Evolutionary conservation across 148 eudicot species (phyloP).

Genomic region (Pharnaceum exiguum): DNA sequence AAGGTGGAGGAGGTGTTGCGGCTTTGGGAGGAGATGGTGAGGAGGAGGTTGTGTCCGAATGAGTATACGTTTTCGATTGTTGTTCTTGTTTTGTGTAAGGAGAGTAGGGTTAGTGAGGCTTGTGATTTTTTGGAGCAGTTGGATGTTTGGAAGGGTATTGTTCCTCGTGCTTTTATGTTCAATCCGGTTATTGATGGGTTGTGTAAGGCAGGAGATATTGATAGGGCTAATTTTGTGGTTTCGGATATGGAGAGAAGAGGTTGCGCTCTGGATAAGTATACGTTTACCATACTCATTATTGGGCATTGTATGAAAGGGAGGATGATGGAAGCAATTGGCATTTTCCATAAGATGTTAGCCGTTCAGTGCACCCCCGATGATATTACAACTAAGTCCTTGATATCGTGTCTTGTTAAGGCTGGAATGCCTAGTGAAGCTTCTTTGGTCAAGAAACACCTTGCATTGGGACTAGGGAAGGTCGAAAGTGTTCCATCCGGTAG

Average conservation of each 20-base stretch:
- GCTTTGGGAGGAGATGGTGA: slow-evolving; percentile 59
- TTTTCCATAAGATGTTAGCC: slow-evolving; percentile 67
- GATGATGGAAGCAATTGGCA: slow-evolving; percentile 65
- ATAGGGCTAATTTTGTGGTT: slow-evolving; percentile 67
- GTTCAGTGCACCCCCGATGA: slow-evolving; percentile 71
- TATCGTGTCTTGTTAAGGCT: slow-evolving; percentile 72
- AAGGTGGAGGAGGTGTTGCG: slow-evolving; percentile 56
- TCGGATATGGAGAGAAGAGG: slow-evolving; percentile 71
- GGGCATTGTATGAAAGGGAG: slow-evolving; percentile 96
- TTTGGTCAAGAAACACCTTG: slow-evolving; percentile 46
- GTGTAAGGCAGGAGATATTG: slow-evolving; percentile 80
- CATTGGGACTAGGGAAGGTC: slow-evolving; percentile 23
- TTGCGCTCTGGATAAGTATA: slow-evolving; percentile 72
- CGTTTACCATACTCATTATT: slow-evolving; percentile 87
- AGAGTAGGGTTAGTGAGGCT: slow-evolving; percentile 74
- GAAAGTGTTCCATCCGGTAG: slow-evolving; percentile 20
- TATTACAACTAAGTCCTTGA: slow-evolving; percentile 53
- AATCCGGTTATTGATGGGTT: slow-evolving; percentile 92
- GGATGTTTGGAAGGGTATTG: slow-evolving; percentile 48
- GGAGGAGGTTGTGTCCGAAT: slow-evolving; percentile 53
- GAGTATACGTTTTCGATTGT: slow-evolving; percentile 59
- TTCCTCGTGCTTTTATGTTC: slow-evolving; percentile 63
- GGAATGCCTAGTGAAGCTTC: slow-evolving; percentile 82
- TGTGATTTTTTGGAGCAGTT: slow-evolving; percentile 51
- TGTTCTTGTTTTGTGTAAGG: slow-evolving; percentile 66